Evolutionary conservation across 2,329 filamentous ascomycete species (phyloP).

Genomic region (Biscogniauxia sp.): DNA sequence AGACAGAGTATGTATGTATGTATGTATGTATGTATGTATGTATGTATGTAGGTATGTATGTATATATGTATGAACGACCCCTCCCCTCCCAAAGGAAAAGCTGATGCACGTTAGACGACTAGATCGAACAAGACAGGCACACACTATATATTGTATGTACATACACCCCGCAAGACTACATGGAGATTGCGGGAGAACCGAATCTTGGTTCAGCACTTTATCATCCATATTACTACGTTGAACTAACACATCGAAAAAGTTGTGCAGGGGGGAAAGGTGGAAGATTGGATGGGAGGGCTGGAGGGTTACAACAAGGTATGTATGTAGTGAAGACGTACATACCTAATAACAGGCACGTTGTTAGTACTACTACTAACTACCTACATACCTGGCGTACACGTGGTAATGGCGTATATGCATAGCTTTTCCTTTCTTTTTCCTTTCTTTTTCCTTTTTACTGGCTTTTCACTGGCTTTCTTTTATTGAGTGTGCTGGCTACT

Average conservation of each 20-base stretch:
- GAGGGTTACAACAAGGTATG: no score
- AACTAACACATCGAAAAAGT: no score
- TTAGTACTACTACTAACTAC: background rate
- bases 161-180: background rate
- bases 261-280: no score
- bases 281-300: no score
- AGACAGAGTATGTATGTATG: no score
- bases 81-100: background rate
- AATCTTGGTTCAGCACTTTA: no score
- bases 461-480: background rate
- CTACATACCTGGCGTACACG: background rate
- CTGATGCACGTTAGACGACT: background rate
- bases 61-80: no score
- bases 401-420: background rate
- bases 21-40: no score
- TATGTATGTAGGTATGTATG: no score
- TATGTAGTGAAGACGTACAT: background rate
- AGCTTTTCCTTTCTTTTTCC: background rate
- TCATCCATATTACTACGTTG: no score
- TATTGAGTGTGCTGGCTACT: background rate
- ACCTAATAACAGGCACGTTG: background rate
- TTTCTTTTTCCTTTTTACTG: background rate
- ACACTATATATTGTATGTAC: background rate
- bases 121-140: background rate
- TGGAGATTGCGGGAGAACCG: no score